Evolutionary conservation across 139 green algal species (phyloP).

Genomic region (Gonium pectorale): DNA sequence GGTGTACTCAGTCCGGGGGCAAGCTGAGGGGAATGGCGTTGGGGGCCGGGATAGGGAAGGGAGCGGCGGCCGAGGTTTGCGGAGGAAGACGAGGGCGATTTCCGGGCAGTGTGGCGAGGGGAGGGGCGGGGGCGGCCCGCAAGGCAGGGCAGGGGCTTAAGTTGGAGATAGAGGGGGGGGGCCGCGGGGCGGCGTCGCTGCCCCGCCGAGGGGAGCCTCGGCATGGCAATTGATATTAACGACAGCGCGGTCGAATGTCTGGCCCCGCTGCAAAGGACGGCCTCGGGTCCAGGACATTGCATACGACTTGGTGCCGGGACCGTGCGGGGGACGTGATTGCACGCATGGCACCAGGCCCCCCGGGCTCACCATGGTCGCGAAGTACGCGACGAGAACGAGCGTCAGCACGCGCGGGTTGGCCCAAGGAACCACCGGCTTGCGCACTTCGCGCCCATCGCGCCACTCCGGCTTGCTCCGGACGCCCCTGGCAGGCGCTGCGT

Average conservation of each 20-base stretch:
- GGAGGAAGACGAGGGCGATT: neutral
- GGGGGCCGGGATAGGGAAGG: neutral
- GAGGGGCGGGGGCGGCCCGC: neutral
- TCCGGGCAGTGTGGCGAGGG: neutral
- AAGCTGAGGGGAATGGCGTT: neutral
- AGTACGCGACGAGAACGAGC: neutral
- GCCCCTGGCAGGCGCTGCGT: no score
- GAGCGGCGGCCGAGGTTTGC: neutral
- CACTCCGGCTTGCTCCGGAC: no score
- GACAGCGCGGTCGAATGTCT: neutral
- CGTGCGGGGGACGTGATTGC: neutral
- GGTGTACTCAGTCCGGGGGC: neutral
- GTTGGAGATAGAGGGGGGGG: no score
- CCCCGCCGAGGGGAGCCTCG: no score
- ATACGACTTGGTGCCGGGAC: neutral
- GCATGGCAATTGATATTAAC: neutral
- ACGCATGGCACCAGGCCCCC: neutral
- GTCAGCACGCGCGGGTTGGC: neutral
- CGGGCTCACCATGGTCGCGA: constrained; percentile 4
- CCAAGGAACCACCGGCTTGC: neutral
- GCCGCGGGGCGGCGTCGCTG: no score
- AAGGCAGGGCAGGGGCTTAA: no score
- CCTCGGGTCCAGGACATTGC: neutral
- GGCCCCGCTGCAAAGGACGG: neutral
- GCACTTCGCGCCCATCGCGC: no score